Evolutionary conservation across 1,139 yeast genomes (phyloP).

Genomic region (Magnusiomyces suaveolens): DNA sequence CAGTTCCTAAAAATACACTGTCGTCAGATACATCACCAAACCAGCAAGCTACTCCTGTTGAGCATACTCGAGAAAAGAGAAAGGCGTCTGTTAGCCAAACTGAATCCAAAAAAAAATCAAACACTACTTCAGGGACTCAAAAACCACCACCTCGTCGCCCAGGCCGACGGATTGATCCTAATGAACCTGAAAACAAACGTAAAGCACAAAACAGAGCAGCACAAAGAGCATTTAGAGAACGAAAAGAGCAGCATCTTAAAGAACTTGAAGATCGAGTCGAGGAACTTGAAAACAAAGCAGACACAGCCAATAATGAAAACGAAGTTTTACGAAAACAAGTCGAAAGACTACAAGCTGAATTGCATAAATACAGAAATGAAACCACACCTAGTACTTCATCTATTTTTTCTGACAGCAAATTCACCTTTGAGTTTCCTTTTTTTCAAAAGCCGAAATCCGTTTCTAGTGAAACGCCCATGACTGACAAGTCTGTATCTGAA

Average conservation of each 20-base stretch:
- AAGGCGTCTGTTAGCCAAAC: slow-evolving; percentile 5
- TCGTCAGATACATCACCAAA: neutral
- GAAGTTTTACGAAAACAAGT: slow-evolving; percentile 71
- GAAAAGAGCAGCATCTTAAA: slow-evolving; percentile 79
- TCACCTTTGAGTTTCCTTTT: slow-evolving; percentile 38
- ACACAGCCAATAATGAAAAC: slow-evolving; percentile 55
- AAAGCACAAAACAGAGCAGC: slow-evolving; percentile 98
- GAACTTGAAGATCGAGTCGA: slow-evolving; percentile 75
- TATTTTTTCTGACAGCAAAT: slow-evolving; percentile 6
- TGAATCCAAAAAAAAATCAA: slow-evolving; percentile 1
- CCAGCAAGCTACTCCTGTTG: neutral
- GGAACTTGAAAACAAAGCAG: slow-evolving; percentile 58
- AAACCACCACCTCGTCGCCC: slow-evolving; percentile 28
- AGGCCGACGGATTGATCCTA: slow-evolving; percentile 66
- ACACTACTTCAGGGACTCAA: slow-evolving; percentile 22
- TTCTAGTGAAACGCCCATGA: too few relatives aligned
- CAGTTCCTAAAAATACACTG: neutral
- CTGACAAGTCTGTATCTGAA: too few relatives aligned
- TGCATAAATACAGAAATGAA: slow-evolving; percentile 41
- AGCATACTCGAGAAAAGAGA: slow-evolving; percentile 8
- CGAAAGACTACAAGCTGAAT: slow-evolving; percentile 59
- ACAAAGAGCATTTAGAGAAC: slow-evolving; percentile 89
- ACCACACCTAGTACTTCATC: neutral
- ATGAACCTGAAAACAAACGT: slow-evolving; percentile 75
- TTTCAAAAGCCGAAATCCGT: slow-evolving; percentile 14